Evolutionary conservation across 2,329 filamentous ascomycete genomes (phyloP).

Genomic region (Mollisiaceae sp.): DNA sequence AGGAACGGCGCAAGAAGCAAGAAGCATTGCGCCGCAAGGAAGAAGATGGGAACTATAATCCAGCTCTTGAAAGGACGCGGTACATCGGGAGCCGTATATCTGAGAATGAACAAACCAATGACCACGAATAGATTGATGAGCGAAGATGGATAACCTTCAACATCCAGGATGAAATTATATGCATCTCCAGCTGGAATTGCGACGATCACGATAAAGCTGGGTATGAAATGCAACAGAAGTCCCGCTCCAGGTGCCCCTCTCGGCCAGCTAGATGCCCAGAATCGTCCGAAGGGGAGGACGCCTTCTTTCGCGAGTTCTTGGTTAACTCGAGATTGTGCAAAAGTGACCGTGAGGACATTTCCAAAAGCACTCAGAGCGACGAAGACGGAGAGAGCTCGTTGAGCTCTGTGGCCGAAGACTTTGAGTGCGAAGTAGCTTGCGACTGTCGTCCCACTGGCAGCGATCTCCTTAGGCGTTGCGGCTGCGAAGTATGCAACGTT

Average conservation of each 20-base stretch:
- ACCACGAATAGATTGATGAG: constrained; percentile 43
- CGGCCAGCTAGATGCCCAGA: constrained; percentile 40
- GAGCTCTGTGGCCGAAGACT: constrained; percentile 48
- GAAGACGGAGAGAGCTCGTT: constrained; percentile 41
- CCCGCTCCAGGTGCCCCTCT: constrained; percentile 26
- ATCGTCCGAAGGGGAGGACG: constrained; percentile 48
- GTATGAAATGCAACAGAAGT: constrained; percentile 11
- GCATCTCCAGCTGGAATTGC: constrained; percentile 35
- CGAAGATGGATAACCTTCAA: constrained; percentile 45
- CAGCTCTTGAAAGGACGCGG: constrained; percentile 46
- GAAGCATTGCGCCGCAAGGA: constrained; percentile 48
- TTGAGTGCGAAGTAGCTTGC: constrained; percentile 60
- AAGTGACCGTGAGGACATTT: constrained; percentile 54
- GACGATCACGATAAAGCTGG: not conserved
- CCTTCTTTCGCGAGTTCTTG: constrained; percentile 54
- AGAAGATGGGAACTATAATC: constrained; percentile 44
- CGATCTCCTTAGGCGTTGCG: constrained; percentile 59
- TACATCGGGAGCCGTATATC: constrained; percentile 37
- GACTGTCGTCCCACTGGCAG: constrained; percentile 56
- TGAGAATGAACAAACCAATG: constrained; percentile 43
- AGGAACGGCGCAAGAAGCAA: constrained; percentile 50
- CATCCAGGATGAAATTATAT: constrained; percentile 45
- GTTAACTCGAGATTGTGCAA: constrained; percentile 52
- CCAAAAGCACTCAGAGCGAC: constrained; percentile 54
- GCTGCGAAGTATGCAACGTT: constrained; percentile 65